Base-by-base conservation (phyloP, 768 basidiomycete genomes). In the Mycena crocata region DNA sequence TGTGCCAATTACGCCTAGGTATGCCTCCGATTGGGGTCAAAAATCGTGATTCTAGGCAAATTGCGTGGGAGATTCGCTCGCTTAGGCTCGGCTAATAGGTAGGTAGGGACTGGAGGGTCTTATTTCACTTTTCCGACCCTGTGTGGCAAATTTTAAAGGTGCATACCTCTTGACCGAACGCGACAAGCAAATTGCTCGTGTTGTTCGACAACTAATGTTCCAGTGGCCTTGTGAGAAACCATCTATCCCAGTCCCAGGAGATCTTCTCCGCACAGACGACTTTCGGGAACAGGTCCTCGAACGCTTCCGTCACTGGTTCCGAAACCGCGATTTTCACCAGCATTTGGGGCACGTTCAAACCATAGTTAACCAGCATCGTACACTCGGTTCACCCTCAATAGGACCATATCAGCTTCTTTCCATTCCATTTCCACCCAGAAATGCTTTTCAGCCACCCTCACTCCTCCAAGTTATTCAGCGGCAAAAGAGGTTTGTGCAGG, bases 151-250 rank as follows among this genome's bases (percentile, higher is more conserved):
- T n/a, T n/a, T n/a, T n/a, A n/a, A n/a, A n/a, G n/a, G n/a, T n/a
- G n/a, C n/a, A n/a, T n/a, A n/a, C n/a, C n/a, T n/a, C n/a, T n/a
- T n/a, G n/a, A n/a, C n/a, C n/a, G n/a, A n/a, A 58, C 32, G 31
- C 23, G 57, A 48, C 44, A 23, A 31, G n/a, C 57, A 58, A 58
- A 46, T 48, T 35, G 24, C 45, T 15, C 26, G 37, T n/a, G 57
- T 24, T 34, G 57, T 58, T 48, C 32, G 48, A 34, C 32, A 48
- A 24, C 28, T 58, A n/a, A 44, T 58, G n/a, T 24, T 13, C n/a
- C 57, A 58, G 44, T 58, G 57, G 57, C 57, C 57, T 48, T 58
- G 57, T 24, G 32, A 58, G 17, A 31, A 19, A 28, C 57, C 57
- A 31, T 45, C 57, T 32, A 58, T 46, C 17, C 45, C 31, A 24